These are phyloP conservation scores for Xylaria palmicola DNA, from an alignment of 495 filamentous ascomycete species.

Conservation along the genomic window DNA sequence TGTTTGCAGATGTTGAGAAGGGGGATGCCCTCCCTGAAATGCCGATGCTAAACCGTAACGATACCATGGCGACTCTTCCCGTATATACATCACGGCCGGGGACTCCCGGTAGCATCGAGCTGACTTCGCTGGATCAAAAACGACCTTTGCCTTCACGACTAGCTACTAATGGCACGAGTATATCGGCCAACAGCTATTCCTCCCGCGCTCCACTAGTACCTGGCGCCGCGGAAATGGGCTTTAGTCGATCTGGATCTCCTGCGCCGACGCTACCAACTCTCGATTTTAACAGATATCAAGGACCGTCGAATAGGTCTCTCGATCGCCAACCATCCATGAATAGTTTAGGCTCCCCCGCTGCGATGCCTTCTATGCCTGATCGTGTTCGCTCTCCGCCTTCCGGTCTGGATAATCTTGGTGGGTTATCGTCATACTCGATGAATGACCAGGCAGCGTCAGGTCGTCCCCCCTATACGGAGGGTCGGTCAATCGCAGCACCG, in stretches of 20 bases:
- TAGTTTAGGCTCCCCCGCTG: slow-evolving; percentile 21
- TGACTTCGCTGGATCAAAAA: slow-evolving; percentile 45
- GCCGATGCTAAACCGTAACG: slow-evolving; percentile 61
- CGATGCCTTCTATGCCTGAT: slow-evolving; percentile 34
- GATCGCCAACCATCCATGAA: slow-evolving; percentile 33
- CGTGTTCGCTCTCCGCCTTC: slow-evolving; percentile 30
- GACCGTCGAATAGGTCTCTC: slow-evolving; percentile 44
- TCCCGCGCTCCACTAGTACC: slow-evolving; percentile 59
- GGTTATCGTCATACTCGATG: neutral
- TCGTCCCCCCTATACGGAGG: slow-evolving; percentile 19
- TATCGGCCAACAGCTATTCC: slow-evolving; percentile 43
- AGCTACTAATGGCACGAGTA: slow-evolving; percentile 32
- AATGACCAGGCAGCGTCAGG: slow-evolving; percentile 7
- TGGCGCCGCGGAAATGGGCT: slow-evolving; percentile 60
- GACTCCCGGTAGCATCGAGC: slow-evolving; percentile 50
- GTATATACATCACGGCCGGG: slow-evolving; percentile 58
- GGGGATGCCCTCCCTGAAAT: slow-evolving; percentile 58
- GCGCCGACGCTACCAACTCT: slow-evolving; percentile 41
- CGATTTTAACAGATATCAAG: slow-evolving; percentile 34
- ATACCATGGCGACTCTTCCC: slow-evolving; percentile 66
- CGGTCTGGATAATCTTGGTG: slow-evolving; percentile 26
- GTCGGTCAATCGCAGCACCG: slow-evolving; percentile 41
- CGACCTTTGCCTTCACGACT: slow-evolving; percentile 41
- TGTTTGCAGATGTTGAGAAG: slow-evolving; percentile 49
- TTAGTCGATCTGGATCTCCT: slow-evolving; percentile 47